Evolutionary conservation across 176 grass and related monocot genomes (phyloP).

Genomic region (Musa beccarii): DNA sequence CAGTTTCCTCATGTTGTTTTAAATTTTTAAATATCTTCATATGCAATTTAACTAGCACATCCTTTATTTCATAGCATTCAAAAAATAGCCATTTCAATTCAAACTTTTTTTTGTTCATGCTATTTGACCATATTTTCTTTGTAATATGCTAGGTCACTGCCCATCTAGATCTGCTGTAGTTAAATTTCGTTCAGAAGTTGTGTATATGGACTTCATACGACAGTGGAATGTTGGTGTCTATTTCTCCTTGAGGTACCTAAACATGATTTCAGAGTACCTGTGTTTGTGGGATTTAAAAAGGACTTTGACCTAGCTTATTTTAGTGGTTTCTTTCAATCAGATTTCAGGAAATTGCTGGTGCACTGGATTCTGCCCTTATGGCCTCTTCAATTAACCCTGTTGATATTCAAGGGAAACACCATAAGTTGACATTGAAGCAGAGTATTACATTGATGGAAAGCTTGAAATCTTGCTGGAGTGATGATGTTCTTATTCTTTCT

Average conservation of each 20-base stretch:
- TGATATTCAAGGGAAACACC: slow-evolving; percentile 36
- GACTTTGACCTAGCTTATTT: slow-evolving; percentile 16
- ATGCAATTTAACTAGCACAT: background rate
- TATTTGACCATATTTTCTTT: slow-evolving; percentile 7
- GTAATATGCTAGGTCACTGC: slow-evolving; percentile 49
- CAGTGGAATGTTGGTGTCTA: slow-evolving; percentile 96
- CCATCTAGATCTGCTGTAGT: slow-evolving; percentile 52
- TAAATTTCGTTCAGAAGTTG: slow-evolving; percentile 66
- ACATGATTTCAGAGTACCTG: background rate
- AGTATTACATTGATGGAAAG: slow-evolving; percentile 86
- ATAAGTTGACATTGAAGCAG: slow-evolving; percentile 55
- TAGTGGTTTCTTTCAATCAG: slow-evolving; percentile 43
- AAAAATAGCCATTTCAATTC: background rate
- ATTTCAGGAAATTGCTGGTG: slow-evolving; percentile 98
- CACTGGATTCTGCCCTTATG: slow-evolving; percentile 67
- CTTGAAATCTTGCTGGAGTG: slow-evolving; percentile 75
- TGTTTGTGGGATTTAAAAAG: slow-evolving; percentile 4
- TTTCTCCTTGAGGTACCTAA: slow-evolving; percentile 73
- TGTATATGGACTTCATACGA: slow-evolving; percentile 68
- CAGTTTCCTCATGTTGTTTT: background rate
- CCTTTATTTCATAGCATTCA: background rate
- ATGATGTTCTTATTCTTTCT: slow-evolving; percentile 84
- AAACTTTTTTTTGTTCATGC: background rate
- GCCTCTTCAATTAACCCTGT: slow-evolving; percentile 38
- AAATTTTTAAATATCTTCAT: background rate